Percentiles rank a stretch among this genome's conserved stretches.
These are phyloP conservation scores for Dryas octopetala DNA, from an alignment of 306 rosid genomes.

Conservation along the genomic window DNA sequence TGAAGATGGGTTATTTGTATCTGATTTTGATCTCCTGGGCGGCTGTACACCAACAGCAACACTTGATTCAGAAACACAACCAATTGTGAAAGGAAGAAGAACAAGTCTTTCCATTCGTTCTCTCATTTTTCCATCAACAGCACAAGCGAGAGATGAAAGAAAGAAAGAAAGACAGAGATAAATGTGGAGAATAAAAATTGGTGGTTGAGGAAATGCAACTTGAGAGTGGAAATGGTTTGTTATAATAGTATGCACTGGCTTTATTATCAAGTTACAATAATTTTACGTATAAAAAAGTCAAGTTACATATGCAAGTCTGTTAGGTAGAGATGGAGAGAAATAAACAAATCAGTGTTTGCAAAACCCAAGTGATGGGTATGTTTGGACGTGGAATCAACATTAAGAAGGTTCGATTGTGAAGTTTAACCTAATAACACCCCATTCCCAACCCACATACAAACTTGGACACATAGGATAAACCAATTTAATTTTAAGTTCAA, in stretches of 20 bases:
- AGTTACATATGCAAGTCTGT: slow-evolving; percentile 43
- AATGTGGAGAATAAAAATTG: background rate
- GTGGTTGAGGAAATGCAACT: slow-evolving; percentile 32
- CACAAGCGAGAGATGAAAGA: background rate
- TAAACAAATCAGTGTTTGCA: slow-evolving; percentile 14
- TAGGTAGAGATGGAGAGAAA: slow-evolving; percentile 48
- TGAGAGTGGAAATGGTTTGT: slow-evolving; percentile 37
- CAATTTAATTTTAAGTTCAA: slow-evolving; percentile 28
- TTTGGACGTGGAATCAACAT: slow-evolving; percentile 28
- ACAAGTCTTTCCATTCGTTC: slow-evolving; percentile 85
- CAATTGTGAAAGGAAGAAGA: slow-evolving; percentile 86
- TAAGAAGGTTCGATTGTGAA: background rate
- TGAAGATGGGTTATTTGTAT: slow-evolving; percentile 40
- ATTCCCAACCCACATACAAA: slow-evolving; percentile 16
- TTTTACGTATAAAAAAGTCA: slow-evolving; percentile 50
- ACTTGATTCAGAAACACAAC: slow-evolving; percentile 85
- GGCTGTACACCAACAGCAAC: slow-evolving; percentile 69
- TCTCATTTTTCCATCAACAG: slow-evolving; percentile 55
- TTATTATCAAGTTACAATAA: slow-evolving; percentile 46
- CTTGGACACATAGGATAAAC: slow-evolving; percentile 40
- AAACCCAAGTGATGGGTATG: slow-evolving; percentile 30
- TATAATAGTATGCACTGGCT: slow-evolving; percentile 36
- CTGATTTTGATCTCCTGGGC: slow-evolving; percentile 57
- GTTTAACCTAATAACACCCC: slow-evolving; percentile 22
- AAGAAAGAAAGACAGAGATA: background rate